Conservation (phyloP, 2,329 filamentous ascomycete species). For the Fonsecaea multimorphosa region DNA sequence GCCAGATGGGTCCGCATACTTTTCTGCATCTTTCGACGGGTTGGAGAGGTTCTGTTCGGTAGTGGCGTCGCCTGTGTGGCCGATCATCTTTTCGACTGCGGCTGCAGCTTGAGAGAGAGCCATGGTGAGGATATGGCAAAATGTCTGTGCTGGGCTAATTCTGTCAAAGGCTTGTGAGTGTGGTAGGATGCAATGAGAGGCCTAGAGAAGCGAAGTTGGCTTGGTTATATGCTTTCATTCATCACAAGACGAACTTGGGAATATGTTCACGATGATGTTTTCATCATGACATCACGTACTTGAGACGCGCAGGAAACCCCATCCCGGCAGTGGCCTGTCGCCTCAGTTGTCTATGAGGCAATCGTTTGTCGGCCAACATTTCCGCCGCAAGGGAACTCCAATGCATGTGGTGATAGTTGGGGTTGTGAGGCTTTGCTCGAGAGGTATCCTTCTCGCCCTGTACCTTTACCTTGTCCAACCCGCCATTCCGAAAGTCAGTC, state of each 20-base stretch:
- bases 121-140: constrained; percentile 49
- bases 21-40: constrained; percentile 61
- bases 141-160: background rate
- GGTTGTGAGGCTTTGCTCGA: background rate
- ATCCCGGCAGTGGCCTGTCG: background rate
- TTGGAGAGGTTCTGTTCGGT: constrained; percentile 73
- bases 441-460: background rate
- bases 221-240: background rate
- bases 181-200: background rate
- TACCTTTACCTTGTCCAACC: background rate
- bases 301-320: background rate
- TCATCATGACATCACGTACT: constrained; percentile 36
- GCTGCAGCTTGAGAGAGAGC: constrained; percentile 71
- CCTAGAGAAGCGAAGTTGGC: background rate
- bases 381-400: background rate
- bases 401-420: background rate
- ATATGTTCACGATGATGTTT: constrained; percentile 18
- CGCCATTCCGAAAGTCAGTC: background rate
- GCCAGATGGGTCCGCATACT: constrained; percentile 57
- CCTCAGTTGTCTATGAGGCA: constrained; percentile 7
- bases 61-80: constrained; percentile 69
- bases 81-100: constrained; percentile 68
- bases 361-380: constrained; percentile 3
- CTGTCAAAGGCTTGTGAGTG: background rate
- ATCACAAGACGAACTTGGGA: constrained; percentile 10